These are phyloP conservation scores for Gliomastix tumulicola DNA, from an alignment of 2,329 filamentous ascomycete genomes.

Conservation along the genomic window DNA sequence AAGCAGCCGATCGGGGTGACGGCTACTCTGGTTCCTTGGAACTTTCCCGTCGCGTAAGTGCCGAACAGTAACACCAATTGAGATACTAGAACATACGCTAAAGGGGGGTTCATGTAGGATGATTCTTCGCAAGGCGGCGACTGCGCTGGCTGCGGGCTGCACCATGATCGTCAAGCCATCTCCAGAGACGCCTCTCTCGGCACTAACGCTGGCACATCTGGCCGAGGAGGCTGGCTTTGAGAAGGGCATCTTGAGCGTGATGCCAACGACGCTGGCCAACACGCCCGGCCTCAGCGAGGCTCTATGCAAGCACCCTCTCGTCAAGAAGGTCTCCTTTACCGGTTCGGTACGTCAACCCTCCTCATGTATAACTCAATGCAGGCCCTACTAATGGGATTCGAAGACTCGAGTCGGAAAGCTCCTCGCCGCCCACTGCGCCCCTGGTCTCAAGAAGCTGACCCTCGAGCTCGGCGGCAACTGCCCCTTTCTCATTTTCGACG, in stretches of 20 bases:
- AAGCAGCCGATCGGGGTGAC: conserved; percentile 41
- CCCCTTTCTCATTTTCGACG: conserved; percentile 57
- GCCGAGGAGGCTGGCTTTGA: conserved; percentile 69
- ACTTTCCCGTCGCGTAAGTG: conserved; percentile 54
- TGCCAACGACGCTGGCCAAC: conserved; percentile 53
- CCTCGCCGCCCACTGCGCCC: conserved; percentile 43
- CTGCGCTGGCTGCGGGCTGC: conserved; percentile 64
- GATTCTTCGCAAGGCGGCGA: conserved; percentile 35
- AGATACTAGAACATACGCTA: too few relatives aligned
- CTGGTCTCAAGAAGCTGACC: conserved; percentile 51
- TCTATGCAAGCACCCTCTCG: conserved; percentile 58
- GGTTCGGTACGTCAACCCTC: too few relatives aligned
- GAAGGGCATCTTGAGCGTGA: conserved; percentile 65
- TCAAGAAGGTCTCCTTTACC: conserved; percentile 72
- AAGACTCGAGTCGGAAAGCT: conserved; percentile 60
- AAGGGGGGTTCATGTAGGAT: too few relatives aligned
- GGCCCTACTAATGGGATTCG: too few relatives aligned
- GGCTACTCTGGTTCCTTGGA: conserved; percentile 37
- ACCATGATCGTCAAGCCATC: conserved; percentile 70
- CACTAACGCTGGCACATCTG: conserved; percentile 52
- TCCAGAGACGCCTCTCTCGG: conserved; percentile 68
- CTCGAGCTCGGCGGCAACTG: conserved; percentile 65
- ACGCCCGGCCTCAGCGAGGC: conserved; percentile 60
- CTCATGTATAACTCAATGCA: too few relatives aligned
- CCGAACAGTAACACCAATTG: too few relatives aligned